These are phyloP conservation scores for Termitomyces sp. DNA, from an alignment of 768 basidiomycete genomes.

Conservation along the genomic window DNA sequence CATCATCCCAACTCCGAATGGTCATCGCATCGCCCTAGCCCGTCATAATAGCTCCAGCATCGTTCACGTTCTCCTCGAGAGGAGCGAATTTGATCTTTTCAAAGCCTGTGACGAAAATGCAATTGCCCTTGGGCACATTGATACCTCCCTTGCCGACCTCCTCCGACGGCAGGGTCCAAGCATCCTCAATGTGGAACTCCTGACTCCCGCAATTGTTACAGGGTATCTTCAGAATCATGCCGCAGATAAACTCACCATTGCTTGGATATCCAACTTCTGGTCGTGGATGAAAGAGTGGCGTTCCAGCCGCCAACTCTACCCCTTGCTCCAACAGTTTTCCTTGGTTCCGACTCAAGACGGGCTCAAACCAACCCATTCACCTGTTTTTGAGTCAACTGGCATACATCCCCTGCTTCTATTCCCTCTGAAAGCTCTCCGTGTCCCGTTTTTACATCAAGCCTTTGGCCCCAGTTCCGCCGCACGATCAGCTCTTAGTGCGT, in stretches of 20 bases:
- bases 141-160: conserved; percentile 20
- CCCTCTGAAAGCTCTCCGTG: conserved; percentile 26
- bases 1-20: conserved; percentile 28
- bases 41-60: not conserved
- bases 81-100: conserved; percentile 28
- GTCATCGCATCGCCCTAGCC: conserved; percentile 21
- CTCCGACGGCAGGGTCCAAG: conserved; percentile 23
- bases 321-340: conserved; percentile 20
- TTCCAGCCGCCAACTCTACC: conserved; percentile 21
- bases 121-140: conserved; percentile 29
- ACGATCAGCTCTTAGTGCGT: conserved; percentile 18
- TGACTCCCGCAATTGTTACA: conserved; percentile 26
- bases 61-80: conserved; percentile 28
- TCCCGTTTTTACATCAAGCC: conserved; percentile 32
- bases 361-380: conserved; percentile 22
- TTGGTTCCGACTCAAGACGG: conserved; percentile 35
- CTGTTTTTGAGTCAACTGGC: conserved; percentile 28
- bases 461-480: conserved; percentile 18
- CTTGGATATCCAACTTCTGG: conserved; percentile 46
- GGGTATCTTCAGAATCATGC: conserved; percentile 24
- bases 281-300: conserved; percentile 34
- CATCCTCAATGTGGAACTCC: conserved; percentile 30
- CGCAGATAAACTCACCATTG: conserved; percentile 8
- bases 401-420: conserved; percentile 21
- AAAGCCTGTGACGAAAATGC: conserved; percentile 28